Evolutionary conservation across 2,329 filamentous ascomycete species (phyloP), one percentile per base, ranked within the genome.

Genomic region (Gnomoniopsis smithogilvyi): DNA sequence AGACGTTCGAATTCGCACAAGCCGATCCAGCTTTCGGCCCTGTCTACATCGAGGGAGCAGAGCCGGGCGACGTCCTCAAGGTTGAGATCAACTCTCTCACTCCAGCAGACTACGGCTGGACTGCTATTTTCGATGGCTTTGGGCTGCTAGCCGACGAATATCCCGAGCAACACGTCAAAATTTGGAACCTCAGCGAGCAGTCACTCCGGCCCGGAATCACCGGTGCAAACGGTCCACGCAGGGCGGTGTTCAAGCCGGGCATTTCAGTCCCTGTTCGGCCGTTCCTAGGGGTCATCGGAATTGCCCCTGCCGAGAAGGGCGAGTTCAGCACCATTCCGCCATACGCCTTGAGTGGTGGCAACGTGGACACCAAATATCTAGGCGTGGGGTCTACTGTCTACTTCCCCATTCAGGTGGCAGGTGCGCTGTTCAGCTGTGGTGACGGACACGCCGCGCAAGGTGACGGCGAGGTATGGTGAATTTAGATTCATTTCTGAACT

Each of bases 371-470:
- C 62, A 77, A 76, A 46, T 75, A 82, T 62, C 65, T 82, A 34
- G 77, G 74, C 6, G 69, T 72, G 3, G 80, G 80, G 0, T 73
- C 77, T 0, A 73, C 69, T 6, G 70, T 83, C 21, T 81, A 77
- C 64, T 71, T 83, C 1, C 80, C 80, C 15, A 75, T 82, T 14
- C 74, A 80, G 64, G 76, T 76, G 0, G 63, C 73, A 2, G 80
- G 80, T 0, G 80, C 79, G 1, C 69, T 82, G 14, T 81, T 83
- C 66, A 80, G 78, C 65, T 81, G 78, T 61, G 80, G 80, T 38
- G 80, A 84, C 64, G 80, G 79, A 0, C 80, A 83, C 66, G 79
- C 78, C 3, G 79, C 78, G 0, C 80, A 83, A 64, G 80, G 80
- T 3, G 79, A 82, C 60, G 80, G 80, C 3, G 80, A 83, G 63